Evolutionary conservation across 768 basidiomycete genomes (phyloP).

Genomic region (Kwoniella pini): DNA sequence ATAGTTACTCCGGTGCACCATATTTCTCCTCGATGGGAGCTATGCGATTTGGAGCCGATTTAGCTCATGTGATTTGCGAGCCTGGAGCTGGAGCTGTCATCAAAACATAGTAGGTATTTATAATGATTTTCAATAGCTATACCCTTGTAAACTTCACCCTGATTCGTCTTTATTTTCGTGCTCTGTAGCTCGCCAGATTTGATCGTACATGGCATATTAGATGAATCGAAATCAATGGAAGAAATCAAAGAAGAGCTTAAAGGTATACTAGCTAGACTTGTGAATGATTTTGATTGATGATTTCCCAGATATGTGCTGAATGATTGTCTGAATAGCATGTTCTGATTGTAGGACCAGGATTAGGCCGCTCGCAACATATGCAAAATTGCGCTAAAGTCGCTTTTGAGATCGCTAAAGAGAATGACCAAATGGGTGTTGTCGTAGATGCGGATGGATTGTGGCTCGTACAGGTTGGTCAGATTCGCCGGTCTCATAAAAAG

Average conservation of each 20-base stretch:
- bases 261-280: slow-evolving; percentile 73
- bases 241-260: slow-evolving; percentile 54
- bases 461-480: slow-evolving; percentile 60
- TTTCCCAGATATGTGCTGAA: neutral
- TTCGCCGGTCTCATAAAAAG: too few species aligned
- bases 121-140: too few species aligned
- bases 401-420: slow-evolving; percentile 68
- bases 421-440: slow-evolving; percentile 78
- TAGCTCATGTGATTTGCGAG: slow-evolving; percentile 96
- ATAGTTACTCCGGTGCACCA: slow-evolving; percentile 93
- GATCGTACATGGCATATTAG: slow-evolving; percentile 92
- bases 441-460: slow-evolving; percentile 92
- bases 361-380: slow-evolving; percentile 90
- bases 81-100: slow-evolving; percentile 88
- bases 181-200: slow-evolving; percentile 64
- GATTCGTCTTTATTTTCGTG: too few species aligned
- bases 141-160: too few species aligned
- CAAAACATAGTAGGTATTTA: slow-evolving; percentile 72
- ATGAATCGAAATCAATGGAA: slow-evolving; percentile 64
- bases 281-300: slow-evolving; percentile 17
- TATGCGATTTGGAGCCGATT: slow-evolving; percentile 83
- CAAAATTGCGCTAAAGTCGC: slow-evolving; percentile 76
- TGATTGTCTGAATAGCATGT: slow-evolving; percentile 61
- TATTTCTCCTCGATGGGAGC: slow-evolving; percentile 93
- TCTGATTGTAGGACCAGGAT: slow-evolving; percentile 88